Evolutionary conservation across 176 grass and related monocot species (phyloP).

Genomic region (Leersia perrieri): DNA sequence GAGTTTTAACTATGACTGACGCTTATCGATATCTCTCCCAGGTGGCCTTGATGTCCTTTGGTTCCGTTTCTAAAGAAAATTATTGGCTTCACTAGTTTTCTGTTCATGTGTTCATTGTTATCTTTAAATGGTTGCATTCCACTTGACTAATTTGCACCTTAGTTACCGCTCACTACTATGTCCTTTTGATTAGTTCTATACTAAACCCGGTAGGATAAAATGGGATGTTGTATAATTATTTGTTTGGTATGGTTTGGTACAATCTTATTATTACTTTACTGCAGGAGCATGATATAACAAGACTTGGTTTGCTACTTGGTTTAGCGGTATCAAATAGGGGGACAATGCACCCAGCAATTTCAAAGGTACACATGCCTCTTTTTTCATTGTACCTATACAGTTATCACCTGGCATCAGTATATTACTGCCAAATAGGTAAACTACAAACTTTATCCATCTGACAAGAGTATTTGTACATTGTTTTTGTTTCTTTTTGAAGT

Average conservation of each 20-base stretch:
- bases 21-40: constrained; percentile 87
- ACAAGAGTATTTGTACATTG: background rate
- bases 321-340: constrained; percentile 89
- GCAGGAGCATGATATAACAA: constrained; percentile 96
- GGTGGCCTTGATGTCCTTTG: constrained; percentile 42
- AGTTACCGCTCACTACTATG: background rate
- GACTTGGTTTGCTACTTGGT: constrained; percentile 83
- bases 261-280: constrained; percentile 16
- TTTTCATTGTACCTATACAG: constrained; percentile 5
- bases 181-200: constrained; percentile 11
- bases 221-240: background rate
- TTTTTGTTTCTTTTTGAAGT: background rate
- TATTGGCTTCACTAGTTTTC: background rate
- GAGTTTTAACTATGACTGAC: constrained; percentile 77
- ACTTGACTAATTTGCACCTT: background rate
- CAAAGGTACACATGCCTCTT: constrained; percentile 51
- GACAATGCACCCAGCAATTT: constrained; percentile 89
- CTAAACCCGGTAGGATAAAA: background rate
- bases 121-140: background rate
- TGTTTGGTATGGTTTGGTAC: constrained; percentile 25
- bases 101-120: background rate
- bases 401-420: background rate
- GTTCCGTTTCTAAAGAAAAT: background rate
- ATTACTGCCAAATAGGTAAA: background rate
- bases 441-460: background rate